Conservation (phyloP, 345 rosid genomes). For the Gossypium longicalyx region DNA sequence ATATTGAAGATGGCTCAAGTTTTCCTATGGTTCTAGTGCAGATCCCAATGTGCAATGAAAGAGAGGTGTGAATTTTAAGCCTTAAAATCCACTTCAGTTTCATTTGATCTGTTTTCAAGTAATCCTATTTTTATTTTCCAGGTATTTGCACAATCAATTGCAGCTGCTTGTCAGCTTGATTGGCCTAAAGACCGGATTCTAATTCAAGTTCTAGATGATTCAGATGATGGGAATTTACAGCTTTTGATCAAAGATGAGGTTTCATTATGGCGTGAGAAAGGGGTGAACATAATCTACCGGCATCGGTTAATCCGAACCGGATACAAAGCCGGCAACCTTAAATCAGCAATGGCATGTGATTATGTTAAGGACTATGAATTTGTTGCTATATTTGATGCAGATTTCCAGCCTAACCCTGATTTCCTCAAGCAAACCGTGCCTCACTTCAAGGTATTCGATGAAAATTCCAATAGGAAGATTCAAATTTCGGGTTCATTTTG, state of each 20-base stretch:
- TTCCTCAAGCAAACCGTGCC: slow-evolving; percentile 74
- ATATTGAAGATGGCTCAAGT: slow-evolving; percentile 51
- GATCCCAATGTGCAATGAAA: slow-evolving; percentile 96
- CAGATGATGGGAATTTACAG: slow-evolving; percentile 61
- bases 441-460: slow-evolving; percentile 60
- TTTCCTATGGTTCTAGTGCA: slow-evolving; percentile 93
- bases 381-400: slow-evolving; percentile 79
- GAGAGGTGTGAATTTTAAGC: slow-evolving; percentile 48
- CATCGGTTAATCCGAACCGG: slow-evolving; percentile 83
- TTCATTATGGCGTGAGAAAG: slow-evolving; percentile 59
- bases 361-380: slow-evolving; percentile 76
- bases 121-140: slow-evolving; percentile 10
- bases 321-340: slow-evolving; percentile 88
- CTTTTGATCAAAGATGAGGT: slow-evolving; percentile 74
- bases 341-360: slow-evolving; percentile 87
- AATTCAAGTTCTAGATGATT: slow-evolving; percentile 88
- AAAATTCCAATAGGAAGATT: neutral
- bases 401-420: slow-evolving; percentile 79
- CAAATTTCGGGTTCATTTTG: slow-evolving; percentile 7
- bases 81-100: neutral
- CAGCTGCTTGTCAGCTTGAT: slow-evolving; percentile 75
- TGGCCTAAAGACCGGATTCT: slow-evolving; percentile 81
- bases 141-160: slow-evolving; percentile 82
- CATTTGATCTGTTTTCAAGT: slow-evolving; percentile 7
- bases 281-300: slow-evolving; percentile 74